These are phyloP conservation scores for Gossypium herbaceum DNA, from an alignment of 345 rosid species.

Conservation along the genomic window DNA sequence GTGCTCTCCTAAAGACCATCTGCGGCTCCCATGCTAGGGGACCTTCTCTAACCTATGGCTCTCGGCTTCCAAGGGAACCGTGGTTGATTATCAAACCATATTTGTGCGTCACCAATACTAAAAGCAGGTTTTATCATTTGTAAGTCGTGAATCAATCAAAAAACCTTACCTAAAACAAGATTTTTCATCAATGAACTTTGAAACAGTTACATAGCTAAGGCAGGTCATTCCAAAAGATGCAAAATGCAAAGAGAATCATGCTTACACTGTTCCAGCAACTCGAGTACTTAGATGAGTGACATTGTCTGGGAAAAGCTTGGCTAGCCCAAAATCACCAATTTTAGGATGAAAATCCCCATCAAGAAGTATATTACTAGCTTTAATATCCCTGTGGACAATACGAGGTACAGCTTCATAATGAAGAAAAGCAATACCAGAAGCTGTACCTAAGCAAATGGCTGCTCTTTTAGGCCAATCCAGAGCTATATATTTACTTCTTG, in stretches of 20 bases:
- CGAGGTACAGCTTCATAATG: constrained; percentile 59
- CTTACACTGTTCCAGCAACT: constrained; percentile 81
- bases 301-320: constrained; percentile 70
- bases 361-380: constrained; percentile 76
- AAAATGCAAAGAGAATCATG: constrained; percentile 16
- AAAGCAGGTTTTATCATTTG: no score
- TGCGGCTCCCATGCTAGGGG: no score
- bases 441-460: constrained; percentile 60
- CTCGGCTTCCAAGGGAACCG: no score
- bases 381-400: constrained; percentile 75
- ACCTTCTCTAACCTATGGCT: no score
- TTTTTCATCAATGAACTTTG: not conserved
- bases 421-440: constrained; percentile 63
- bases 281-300: constrained; percentile 72
- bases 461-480: constrained; percentile 60
- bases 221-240: not conserved
- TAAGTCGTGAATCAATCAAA: not conserved
- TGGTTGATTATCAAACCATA: no score
- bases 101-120: no score
- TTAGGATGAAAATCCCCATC: constrained; percentile 52
- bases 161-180: not conserved
- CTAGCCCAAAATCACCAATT: constrained; percentile 78
- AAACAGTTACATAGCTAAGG: not conserved
- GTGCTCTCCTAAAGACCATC: no score
- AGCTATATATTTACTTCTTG: constrained; percentile 39